Conservation (phyloP, 108 stramenopile genomes). For the Stephanodiscus triporus region DNA sequence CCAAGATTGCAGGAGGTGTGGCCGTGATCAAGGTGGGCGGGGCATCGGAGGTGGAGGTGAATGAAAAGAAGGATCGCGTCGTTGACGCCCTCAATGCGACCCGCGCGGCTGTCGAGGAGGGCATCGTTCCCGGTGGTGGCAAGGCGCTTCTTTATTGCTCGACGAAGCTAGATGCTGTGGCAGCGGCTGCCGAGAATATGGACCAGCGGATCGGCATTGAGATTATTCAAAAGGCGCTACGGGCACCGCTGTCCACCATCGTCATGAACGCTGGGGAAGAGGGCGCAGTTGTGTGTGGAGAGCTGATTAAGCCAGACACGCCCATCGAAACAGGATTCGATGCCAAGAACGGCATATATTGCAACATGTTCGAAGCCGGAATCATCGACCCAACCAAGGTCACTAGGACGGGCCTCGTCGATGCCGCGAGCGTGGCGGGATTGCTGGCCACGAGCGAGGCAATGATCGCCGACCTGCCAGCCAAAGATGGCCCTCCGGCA, state of each 20-base stretch:
- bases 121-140: conserved; percentile 99
- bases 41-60: conserved; percentile 97
- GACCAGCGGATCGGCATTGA: conserved; percentile 98
- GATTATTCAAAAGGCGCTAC: conserved; percentile 96
- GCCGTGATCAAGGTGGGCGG: conserved; percentile 99
- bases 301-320: conserved; percentile 82
- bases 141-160: conserved; percentile 98
- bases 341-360: conserved; percentile 91
- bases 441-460: conserved; percentile 98
- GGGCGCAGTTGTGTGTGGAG: conserved; percentile 97
- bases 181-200: conserved; percentile 91
- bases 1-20: conserved; percentile 98
- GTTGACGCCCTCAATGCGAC: conserved; percentile 99
- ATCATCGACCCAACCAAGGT: conserved; percentile 99
- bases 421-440: conserved; percentile 97
- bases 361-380: conserved; percentile 94
- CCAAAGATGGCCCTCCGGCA: conserved; percentile 58
- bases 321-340: conserved; percentile 83
- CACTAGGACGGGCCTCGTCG: conserved; percentile 97
- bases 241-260: conserved; percentile 93
- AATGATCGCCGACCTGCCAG: conserved; percentile 96
- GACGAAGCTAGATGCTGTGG: conserved; percentile 82
- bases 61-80: conserved; percentile 99
- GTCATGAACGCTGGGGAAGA: conserved; percentile 96
- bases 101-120: conserved; percentile 98